Percentiles rank a stretch among this genome's conserved stretches.
Evolutionary conservation across 768 basidiomycete species (phyloP).

Genomic region (Boletus rubroflammeus): DNA sequence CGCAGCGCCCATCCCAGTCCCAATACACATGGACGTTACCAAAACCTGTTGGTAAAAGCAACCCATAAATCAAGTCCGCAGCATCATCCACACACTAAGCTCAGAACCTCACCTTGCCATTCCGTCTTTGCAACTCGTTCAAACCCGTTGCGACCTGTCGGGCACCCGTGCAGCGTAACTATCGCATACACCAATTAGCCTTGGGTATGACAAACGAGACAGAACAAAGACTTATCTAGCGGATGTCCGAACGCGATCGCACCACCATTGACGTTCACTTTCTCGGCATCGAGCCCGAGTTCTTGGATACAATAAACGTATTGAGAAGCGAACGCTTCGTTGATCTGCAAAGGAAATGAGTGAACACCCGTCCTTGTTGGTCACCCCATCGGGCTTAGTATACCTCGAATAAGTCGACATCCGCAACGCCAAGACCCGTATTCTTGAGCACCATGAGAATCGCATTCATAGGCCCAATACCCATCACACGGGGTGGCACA

Average conservation of each 20-base stretch:
- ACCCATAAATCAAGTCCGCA: not conserved
- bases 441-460: conserved; percentile 74
- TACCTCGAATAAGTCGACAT: conserved; percentile 82
- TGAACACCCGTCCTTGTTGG: not conserved
- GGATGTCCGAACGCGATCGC: conserved; percentile 87
- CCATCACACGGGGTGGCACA: conserved; percentile 81
- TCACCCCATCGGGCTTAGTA: not conserved
- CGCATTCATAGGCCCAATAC: conserved; percentile 79
- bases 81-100: not conserved
- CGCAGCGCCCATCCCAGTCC: conserved; percentile 91
- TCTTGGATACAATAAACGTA: conserved; percentile 68
- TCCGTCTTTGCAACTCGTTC: conserved; percentile 63
- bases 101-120: conserved; percentile 53
- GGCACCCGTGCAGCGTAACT: conserved; percentile 74
- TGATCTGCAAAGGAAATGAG: conserved; percentile 50
- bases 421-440: conserved; percentile 59
- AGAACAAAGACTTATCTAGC: conserved; percentile 54
- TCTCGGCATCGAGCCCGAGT: conserved; percentile 56
- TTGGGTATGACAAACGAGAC: not conserved
- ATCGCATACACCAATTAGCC: conserved; percentile 14
- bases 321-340: conserved; percentile 88
- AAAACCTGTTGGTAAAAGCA: conserved; percentile 47
- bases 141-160: conserved; percentile 84
- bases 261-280: conserved; percentile 88
- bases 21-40: conserved; percentile 87